Conservation (phyloP, 495 filamentous ascomycete species). For the Penicillium lividum region DNA sequence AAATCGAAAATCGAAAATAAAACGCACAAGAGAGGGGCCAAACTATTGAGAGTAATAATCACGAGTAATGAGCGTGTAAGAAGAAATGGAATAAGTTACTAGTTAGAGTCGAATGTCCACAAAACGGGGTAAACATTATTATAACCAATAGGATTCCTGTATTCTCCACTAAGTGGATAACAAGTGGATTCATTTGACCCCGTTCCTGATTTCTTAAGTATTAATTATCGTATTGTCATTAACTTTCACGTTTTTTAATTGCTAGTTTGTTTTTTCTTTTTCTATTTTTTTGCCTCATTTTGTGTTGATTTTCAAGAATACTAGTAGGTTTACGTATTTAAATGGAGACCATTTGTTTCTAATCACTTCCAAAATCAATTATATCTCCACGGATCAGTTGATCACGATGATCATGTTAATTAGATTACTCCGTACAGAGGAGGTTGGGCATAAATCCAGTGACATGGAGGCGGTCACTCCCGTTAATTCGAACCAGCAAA, state of each 20-base stretch:
- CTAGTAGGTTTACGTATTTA: no score
- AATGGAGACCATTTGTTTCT: no score
- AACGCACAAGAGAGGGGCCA: conserved; percentile 1
- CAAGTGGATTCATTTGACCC: neutral
- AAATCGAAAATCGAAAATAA: neutral
- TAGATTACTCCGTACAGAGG: neutral
- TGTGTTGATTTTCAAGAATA: conserved; percentile 9
- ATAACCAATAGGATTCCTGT: neutral
- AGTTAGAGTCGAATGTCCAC: neutral
- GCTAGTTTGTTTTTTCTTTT: conserved; percentile 6
- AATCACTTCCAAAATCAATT: no score
- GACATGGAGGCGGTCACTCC: conserved; percentile 4
- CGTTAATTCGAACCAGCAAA: neutral
- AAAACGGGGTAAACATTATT: neutral
- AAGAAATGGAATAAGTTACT: conserved; percentile 1
- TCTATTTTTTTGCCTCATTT: neutral
- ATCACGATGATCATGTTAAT: neutral
- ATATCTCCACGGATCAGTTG: neutral
- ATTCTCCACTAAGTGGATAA: neutral
- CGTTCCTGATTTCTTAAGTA: conserved; percentile 11
- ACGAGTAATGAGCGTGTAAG: neutral
- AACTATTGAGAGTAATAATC: neutral
- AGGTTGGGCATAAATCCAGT: conserved; percentile 1
- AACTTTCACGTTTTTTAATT: neutral
- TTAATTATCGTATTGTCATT: conserved; percentile 16